Evolutionary conservation across 1,139 yeast genomes (phyloP), one percentile per base, ranked within the genome.

Genomic region (Magnusiomyces fungicola): DNA sequence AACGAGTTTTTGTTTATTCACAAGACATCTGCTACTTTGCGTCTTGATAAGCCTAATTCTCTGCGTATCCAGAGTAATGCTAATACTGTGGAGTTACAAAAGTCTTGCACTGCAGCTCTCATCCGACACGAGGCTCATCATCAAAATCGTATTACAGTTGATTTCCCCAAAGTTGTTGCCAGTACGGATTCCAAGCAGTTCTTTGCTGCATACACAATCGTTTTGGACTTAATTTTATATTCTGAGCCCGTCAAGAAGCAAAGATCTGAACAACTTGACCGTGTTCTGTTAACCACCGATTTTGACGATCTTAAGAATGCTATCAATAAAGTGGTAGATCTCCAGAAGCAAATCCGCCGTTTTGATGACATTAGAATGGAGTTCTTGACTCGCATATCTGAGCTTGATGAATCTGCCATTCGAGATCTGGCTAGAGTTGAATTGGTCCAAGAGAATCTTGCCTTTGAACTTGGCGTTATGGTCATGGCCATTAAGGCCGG

Each of bases 141-240:
- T 21, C 65, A 73, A 32, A 73, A 77, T 57, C 66, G 69, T 30
- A 58, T 79, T n/a, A 62, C 72, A 2, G 78, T 85, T 4, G 85
- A 83, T 56, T 70, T 88, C 49, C 86, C 95, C 3, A 76, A 80
- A 55, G 74, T 87, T 47, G 82, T 81, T 10, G 71, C 89, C 1
- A 75, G 77, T 33, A 81, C 92, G 47, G 88, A 85, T 52, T 83
- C 96, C 0, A 66, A 66, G 29, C 96, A 89, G 58, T 90, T 87
- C 62, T 73, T 77, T 44, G 75, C 87, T 0, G 66, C 87, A 29
- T 84, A 77, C 62, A 76, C 79, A 46, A 76, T 88, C 45, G 73
- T 78, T 3, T 75, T 80, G 46, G 85, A 85, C 55, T 69, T 89
- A 44, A 61, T 90, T 51, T 69, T 87, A 23, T 83, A 82, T 58